Conservation (phyloP, 257 asterid genomes). For the Nicotiana obtusifolia region DNA sequence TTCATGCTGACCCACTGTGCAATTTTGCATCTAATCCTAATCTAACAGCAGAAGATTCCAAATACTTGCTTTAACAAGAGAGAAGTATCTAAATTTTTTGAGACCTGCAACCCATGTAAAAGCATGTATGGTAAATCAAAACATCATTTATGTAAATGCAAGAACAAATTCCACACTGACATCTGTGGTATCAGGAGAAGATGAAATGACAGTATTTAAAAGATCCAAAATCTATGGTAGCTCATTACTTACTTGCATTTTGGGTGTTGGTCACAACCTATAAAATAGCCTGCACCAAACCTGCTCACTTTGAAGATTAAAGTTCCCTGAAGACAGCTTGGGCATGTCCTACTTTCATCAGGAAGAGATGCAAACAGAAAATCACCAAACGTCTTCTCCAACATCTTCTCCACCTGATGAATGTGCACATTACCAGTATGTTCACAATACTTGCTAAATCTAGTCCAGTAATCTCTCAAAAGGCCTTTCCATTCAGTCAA, state of each 20-base stretch:
- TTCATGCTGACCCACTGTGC: neutral
- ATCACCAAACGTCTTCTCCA: constrained; percentile 71
- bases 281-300: constrained; percentile 84
- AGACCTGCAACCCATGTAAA: neutral
- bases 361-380: constrained; percentile 69
- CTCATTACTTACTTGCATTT: constrained; percentile 71
- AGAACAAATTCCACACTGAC: neutral
- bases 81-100: neutral
- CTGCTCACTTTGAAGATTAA: constrained; percentile 83
- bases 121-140: neutral
- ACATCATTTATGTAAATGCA: neutral
- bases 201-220: neutral
- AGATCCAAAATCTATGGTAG: neutral
- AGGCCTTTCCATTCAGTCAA: constrained; percentile 97
- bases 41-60: neutral
- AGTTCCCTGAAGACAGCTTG: constrained; percentile 74
- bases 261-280: constrained; percentile 96
- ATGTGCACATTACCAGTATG: constrained; percentile 54
- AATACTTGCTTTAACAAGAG: neutral
- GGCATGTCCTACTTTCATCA: constrained; percentile 69
- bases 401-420: constrained; percentile 90
- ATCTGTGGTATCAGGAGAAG: neutral
- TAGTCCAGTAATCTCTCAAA: constrained; percentile 84
- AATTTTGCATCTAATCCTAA: neutral
- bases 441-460: constrained; percentile 82